Evolutionary conservation across 2,329 filamentous ascomycete genomes (phyloP).

Genomic region (Gyromitra esculenta): DNA sequence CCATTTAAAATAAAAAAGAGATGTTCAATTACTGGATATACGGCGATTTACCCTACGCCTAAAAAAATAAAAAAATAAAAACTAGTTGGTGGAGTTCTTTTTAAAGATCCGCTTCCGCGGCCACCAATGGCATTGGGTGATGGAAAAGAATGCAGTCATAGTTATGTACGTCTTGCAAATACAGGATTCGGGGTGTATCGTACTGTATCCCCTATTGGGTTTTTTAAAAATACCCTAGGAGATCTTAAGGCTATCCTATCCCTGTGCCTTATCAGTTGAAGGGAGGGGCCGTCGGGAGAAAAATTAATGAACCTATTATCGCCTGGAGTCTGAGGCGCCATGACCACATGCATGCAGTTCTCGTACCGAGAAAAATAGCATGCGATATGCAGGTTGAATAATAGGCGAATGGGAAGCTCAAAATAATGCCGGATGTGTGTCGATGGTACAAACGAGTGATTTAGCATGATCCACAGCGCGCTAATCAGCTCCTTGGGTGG

Average conservation of each 20-base stretch:
- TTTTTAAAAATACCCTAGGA: not conserved
- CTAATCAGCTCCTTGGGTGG: not conserved
- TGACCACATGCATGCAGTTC: constrained; percentile 27
- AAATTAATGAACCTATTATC: constrained; percentile 25
- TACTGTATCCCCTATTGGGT: constrained; percentile 29
- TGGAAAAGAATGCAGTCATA: constrained; percentile 40
- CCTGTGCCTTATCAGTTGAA: constrained; percentile 35
- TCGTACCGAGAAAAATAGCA: constrained; percentile 22
- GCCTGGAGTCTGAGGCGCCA: constrained; percentile 13
- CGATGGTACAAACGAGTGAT: constrained; percentile 29
- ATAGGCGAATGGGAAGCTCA: constrained; percentile 25
- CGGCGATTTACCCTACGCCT: constrained; percentile 13
- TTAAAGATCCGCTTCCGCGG: constrained; percentile 28
- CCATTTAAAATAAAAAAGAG: constrained; percentile 10
- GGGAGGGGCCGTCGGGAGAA: constrained; percentile 12
- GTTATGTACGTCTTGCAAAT: constrained; percentile 28
- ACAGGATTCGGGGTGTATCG: constrained; percentile 28
- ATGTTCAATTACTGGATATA: constrained; percentile 13
- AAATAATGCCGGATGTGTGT: constrained; percentile 6
- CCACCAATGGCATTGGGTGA: constrained; percentile 16
- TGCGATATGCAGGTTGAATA: constrained; percentile 18
- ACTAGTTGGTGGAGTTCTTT: constrained; percentile 1
- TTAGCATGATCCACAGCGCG: constrained; percentile 6
- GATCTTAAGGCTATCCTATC: constrained; percentile 17
- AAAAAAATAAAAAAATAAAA: not conserved